Evolutionary conservation across 768 basidiomycete genomes (phyloP).

Genomic region (Kwoniella dendrophila): DNA sequence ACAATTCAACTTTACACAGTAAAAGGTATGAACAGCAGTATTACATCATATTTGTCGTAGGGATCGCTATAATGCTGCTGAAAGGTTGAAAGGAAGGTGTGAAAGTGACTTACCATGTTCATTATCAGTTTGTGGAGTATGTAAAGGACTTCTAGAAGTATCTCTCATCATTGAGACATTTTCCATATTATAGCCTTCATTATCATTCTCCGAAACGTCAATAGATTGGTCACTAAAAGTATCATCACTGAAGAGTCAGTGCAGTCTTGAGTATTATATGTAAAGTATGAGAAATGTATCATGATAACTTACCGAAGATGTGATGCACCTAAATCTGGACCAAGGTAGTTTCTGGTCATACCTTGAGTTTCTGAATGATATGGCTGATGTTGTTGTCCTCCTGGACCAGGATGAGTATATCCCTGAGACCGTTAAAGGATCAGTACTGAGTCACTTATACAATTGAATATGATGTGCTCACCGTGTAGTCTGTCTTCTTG

Average conservation of each 20-base stretch:
- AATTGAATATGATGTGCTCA: neutral
- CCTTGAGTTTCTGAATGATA: constrained; percentile 20
- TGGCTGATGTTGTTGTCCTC: constrained; percentile 3
- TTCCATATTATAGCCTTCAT: constrained; percentile 16
- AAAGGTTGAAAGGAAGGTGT: constrained; percentile 17
- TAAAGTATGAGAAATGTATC: neutral
- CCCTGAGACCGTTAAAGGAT: constrained; percentile 7
- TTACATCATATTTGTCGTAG: too few relatives aligned
- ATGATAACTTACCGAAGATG: constrained; percentile 22
- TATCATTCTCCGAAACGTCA: constrained; percentile 13
- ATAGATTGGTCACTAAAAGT: constrained; percentile 25
- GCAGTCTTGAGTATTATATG: neutral
- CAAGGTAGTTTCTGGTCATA: constrained; percentile 29
- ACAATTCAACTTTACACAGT: too few relatives aligned
- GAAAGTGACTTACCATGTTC: constrained; percentile 4
- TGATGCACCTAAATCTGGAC: constrained; percentile 7
- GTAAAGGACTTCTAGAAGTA: constrained; percentile 17
- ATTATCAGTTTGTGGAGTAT: constrained; percentile 6
- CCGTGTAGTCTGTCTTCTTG: constrained; percentile 21
- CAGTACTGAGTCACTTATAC: neutral
- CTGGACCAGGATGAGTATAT: constrained; percentile 15
- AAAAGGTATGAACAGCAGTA: too few relatives aligned
- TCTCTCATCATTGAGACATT: constrained; percentile 12
- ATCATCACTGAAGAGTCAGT: neutral
- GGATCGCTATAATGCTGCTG: too few relatives aligned